phyloP scores from a whole-genome alignment of 331 rosid genomes.

The Spiraea crenata region DNA sequence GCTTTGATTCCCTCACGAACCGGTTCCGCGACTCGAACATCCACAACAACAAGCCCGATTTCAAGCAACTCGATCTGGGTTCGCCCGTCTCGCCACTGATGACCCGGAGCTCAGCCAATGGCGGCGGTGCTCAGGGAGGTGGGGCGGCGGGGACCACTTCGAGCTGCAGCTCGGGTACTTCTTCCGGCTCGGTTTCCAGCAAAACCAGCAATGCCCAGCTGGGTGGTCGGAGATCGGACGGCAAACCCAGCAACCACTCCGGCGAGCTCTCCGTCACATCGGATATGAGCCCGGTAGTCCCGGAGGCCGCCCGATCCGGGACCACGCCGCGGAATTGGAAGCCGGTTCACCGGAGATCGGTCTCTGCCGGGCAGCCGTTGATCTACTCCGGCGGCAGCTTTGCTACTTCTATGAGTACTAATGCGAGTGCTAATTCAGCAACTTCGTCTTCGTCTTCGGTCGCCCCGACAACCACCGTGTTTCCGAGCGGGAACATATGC shows the following conservation, averaged over 20 bases:
- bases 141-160: conserved; percentile 29
- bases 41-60: conserved; percentile 55
- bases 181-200: conserved; percentile 60
- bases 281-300: conserved; percentile 38
- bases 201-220: conserved; percentile 31
- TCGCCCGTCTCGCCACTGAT: conserved; percentile 49
- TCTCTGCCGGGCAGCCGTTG: conserved; percentile 75
- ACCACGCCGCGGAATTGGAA: conserved; percentile 30
- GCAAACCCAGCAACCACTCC: conserved; percentile 42
- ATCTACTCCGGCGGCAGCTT: conserved; percentile 62
- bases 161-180: conserved; percentile 49
- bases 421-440: neutral
- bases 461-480: conserved; percentile 24
- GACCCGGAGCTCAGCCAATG: conserved; percentile 31
- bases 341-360: conserved; percentile 80
- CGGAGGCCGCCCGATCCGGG: conserved; percentile 51
- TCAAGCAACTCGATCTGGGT: conserved; percentile 61
- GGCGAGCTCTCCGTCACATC: conserved; percentile 50
- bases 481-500: conserved; percentile 75
- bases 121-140: conserved; percentile 21
- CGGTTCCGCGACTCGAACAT: conserved; percentile 39
- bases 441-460: conserved; percentile 29
- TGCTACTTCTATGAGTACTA: conserved; percentile 22
- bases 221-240: conserved; percentile 41
- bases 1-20: conserved; percentile 42